These are phyloP conservation scores for Bruguiera sexangula DNA, from an alignment of 345 rosid species.

Conservation along the genomic window DNA sequence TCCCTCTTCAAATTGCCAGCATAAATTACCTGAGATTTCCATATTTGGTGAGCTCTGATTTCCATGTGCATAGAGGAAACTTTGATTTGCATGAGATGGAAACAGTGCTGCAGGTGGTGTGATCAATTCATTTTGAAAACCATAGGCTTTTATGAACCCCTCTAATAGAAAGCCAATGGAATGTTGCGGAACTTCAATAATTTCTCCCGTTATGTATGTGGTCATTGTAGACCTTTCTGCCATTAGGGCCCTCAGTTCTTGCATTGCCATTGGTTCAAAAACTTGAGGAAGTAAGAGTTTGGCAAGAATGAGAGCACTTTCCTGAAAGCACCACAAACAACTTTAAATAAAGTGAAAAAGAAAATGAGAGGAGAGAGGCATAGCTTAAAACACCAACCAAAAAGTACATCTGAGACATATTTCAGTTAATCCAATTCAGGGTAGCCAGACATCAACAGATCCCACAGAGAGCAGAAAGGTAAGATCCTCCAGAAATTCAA, in stretches of 20 bases:
- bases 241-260: conserved; percentile 70
- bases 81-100: conserved; percentile 44
- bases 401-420: neutral
- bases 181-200: conserved; percentile 53
- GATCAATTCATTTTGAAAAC: conserved; percentile 54
- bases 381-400: neutral
- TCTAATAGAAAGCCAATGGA: conserved; percentile 73
- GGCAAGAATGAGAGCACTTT: conserved; percentile 75
- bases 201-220: conserved; percentile 64
- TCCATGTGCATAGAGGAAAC: conserved; percentile 35
- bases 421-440: neutral
- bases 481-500: neutral
- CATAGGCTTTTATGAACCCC: conserved; percentile 62
- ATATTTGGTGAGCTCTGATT: conserved; percentile 25
- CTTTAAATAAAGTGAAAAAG: neutral
- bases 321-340: conserved; percentile 38
- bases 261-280: conserved; percentile 77
- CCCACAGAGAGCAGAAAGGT: neutral
- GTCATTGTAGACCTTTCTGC: conserved; percentile 60
- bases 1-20: neutral
- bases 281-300: conserved; percentile 81
- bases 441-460: neutral
- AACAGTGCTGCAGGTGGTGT: conserved; percentile 61
- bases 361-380: neutral
- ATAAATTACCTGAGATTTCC: conserved; percentile 53